phyloP scores from a whole-genome alignment of 1,284 basidiomycete genomes.

The Microbotryum intermedium region DNA sequence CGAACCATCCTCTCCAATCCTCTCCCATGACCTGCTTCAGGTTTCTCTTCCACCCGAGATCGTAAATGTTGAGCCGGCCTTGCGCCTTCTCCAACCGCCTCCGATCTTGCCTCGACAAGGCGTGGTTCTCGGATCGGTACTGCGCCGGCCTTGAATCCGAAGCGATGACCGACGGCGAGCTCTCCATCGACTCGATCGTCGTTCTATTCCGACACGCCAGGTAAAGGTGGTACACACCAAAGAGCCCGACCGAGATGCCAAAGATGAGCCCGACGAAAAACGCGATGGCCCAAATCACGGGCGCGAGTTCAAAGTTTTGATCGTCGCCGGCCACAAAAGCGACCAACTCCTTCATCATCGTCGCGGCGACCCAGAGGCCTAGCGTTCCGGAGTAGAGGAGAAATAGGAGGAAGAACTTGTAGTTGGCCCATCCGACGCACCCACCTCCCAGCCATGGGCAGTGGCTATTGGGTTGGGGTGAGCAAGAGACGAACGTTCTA shows the following conservation, averaged over 20 bases:
- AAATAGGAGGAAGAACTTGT: constrained; percentile 40
- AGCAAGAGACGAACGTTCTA: not conserved
- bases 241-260: constrained; percentile 12
- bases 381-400: constrained; percentile 35
- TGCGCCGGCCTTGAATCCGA: not conserved
- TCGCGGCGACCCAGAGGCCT: constrained; percentile 31
- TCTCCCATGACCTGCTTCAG: constrained; percentile 13
- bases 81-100: not conserved
- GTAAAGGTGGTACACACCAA: constrained; percentile 31
- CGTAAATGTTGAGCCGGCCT: constrained; percentile 15
- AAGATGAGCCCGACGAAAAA: constrained; percentile 36
- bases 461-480: constrained; percentile 23
- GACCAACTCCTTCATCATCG: constrained; percentile 31
- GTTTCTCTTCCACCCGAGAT: constrained; percentile 15
- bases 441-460: constrained; percentile 37
- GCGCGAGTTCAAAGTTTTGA: constrained; percentile 35
- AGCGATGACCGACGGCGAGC: constrained; percentile 7
- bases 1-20: constrained; percentile 10
- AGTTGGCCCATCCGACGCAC: constrained; percentile 38
- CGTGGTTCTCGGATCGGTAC: not conserved
- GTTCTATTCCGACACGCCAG: constrained; percentile 38
- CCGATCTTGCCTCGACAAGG: not conserved
- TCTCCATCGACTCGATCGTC: constrained; percentile 41
- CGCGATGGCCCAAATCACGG: constrained; percentile 38
- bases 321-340: constrained; percentile 11